Base-by-base conservation (phyloP, 2,329 filamentous ascomycete genomes). In the Paramyrothecium sp. region DNA sequence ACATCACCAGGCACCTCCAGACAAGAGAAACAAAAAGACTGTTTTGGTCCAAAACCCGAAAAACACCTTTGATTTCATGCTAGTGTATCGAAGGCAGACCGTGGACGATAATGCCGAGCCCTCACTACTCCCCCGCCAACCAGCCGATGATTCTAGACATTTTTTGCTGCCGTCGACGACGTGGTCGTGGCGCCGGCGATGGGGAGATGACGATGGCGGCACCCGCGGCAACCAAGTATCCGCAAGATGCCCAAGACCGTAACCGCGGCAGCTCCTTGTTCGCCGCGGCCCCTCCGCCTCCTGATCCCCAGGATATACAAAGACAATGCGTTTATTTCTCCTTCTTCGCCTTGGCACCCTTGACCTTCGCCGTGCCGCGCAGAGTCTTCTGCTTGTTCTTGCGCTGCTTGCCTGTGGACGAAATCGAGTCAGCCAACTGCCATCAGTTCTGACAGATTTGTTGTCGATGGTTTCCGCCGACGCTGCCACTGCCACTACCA, bases 351-450 rank as follows among this genome's bases (percentile, higher is more conserved):
- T 89, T 88, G 77, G 89, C 89, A 79, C 92, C 92, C 91, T 97
- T 97, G 86, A 89, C 88, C 92, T 99, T 99, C 75, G 92, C 94
- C 73, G 92, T 96, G 78, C 95, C 95, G 72, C 95, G 91, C 80
- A 97, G 90, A 78, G 94, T 95, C 92, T 99, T 98, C 83, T 91
- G 88, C 81, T 94, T 89, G 91, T 99, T 99, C 92, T 99, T 99
- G 86, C 95, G 91, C 86, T 98, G 95, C 88, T 99, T 99, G 89
- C 94, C 94, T 98, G 81, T 84, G 70, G 59, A 58, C 21, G 47
- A 22, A 50, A 12, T 22, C 47, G 19, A 50, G 47, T 50, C 22
- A 50, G 52, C 52, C 20, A 47, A 34, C 3, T 58, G 55, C 61
- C 51, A 57, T 56, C 48, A 19, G 21, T 54, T 8, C 8, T 23